Percentiles rank a stretch among this genome's conserved stretches.
Conservation (phyloP, 2,329 filamentous ascomycete species). For the Fusarium sp. region DNA sequence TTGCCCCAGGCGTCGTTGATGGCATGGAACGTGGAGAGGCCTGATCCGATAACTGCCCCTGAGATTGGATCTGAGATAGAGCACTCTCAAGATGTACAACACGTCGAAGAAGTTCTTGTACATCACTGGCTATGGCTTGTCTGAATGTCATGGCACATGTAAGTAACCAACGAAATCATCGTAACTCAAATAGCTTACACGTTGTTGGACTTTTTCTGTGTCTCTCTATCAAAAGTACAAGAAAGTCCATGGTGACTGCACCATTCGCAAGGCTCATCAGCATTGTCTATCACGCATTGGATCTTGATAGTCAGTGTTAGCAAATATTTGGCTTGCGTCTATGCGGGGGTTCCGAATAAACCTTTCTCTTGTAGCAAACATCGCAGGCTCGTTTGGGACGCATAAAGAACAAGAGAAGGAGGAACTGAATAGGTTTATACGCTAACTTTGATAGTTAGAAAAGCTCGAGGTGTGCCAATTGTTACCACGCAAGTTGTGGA, state of each 20-base stretch:
- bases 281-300: conserved; percentile 17
- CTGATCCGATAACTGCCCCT: background rate
- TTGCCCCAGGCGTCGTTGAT: background rate
- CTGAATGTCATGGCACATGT: background rate
- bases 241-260: conserved; percentile 25
- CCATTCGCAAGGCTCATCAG: conserved; percentile 22
- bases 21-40: background rate
- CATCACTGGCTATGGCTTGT: background rate
- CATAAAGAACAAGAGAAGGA: background rate
- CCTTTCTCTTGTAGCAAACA: conserved; percentile 17
- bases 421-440: background rate
- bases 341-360: background rate
- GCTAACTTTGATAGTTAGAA: background rate
- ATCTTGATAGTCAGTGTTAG: conserved; percentile 13
- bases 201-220: background rate
- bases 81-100: background rate
- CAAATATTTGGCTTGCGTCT: background rate
- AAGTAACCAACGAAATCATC: background rate
- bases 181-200: background rate
- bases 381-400: conserved; percentile 14
- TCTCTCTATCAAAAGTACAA: conserved; percentile 29
- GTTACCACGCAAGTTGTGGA: background rate
- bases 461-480: background rate
- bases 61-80: background rate
- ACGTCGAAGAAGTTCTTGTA: background rate